These are phyloP conservation scores for Naegleria lovaniensis DNA, from an alignment of 208 protist genomes.

Conservation along the genomic window DNA sequence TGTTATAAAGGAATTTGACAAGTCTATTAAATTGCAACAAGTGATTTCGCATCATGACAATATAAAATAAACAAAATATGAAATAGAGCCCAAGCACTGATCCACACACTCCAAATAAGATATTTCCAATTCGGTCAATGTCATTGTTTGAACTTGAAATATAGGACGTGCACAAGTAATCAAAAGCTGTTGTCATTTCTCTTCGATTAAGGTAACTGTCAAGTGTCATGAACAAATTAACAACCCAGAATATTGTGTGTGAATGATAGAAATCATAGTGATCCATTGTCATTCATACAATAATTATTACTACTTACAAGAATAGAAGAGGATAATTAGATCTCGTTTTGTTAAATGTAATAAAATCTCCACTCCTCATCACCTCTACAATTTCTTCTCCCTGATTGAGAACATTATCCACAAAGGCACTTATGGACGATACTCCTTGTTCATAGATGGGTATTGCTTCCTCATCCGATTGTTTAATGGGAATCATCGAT, in stretches of 20 bases:
- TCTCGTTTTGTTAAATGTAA: neutral
- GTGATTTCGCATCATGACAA: neutral
- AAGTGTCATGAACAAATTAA: no score
- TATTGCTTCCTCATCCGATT: neutral
- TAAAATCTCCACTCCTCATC: neutral
- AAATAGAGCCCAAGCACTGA: neutral
- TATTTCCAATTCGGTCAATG: neutral
- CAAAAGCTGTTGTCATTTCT: neutral
- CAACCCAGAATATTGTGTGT: no score
- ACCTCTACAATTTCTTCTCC: neutral
- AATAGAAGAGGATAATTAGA: neutral
- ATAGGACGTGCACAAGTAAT: neutral
- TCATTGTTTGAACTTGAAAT: neutral
- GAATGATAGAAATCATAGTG: no score
- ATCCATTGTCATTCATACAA: no score
- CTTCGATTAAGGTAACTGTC: neutral
- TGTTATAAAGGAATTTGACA: neutral
- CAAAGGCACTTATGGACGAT: neutral
- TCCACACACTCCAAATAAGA: neutral
- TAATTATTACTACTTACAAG: neutral
- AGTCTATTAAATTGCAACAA: neutral
- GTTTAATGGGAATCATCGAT: neutral
- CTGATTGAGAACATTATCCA: neutral
- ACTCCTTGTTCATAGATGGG: neutral
- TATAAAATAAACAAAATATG: neutral